Percentiles rank a stretch among this genome's conserved stretches.
Conservation (phyloP, 352 stramenopile genomes). For the Globisporangium paddicum region DNA sequence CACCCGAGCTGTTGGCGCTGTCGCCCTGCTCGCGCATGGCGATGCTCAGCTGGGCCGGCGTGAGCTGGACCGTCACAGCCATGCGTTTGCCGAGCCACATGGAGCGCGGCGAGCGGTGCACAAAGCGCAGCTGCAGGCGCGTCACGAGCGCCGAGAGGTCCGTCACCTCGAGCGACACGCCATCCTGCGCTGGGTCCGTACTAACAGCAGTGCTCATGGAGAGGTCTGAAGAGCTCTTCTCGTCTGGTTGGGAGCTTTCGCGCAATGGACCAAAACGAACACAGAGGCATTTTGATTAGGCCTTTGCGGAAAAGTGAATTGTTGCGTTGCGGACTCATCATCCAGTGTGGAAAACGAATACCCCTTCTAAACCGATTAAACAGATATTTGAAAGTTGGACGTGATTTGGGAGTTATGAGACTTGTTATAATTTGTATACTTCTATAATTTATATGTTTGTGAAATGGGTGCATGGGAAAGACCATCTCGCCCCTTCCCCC, state of each 20-base stretch:
- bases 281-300: background rate
- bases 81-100: conserved; percentile 14
- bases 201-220: background rate
- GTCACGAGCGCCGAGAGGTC: conserved; percentile 10
- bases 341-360: background rate
- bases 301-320: background rate
- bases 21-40: conserved; percentile 6
- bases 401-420: too few relatives aligned
- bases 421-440: background rate
- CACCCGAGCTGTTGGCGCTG: background rate
- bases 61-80: conserved; percentile 7
- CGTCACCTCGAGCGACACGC: background rate
- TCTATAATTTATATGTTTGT: background rate
- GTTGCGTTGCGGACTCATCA: background rate
- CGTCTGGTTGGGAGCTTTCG: background rate
- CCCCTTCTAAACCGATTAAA: background rate
- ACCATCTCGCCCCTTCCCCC: background rate
- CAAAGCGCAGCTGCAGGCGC: conserved; percentile 14
- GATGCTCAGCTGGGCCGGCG: conserved; percentile 6
- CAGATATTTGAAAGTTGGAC: too few relatives aligned
- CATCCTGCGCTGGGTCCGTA: background rate
- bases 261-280: background rate
- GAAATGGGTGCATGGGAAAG: background rate
- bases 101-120: conserved; percentile 12
- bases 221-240: background rate